Evolutionary conservation across 2,329 filamentous ascomycete genomes (phyloP), one percentile per base, ranked within the genome.

Genomic region (Drechslera avenae): DNA sequence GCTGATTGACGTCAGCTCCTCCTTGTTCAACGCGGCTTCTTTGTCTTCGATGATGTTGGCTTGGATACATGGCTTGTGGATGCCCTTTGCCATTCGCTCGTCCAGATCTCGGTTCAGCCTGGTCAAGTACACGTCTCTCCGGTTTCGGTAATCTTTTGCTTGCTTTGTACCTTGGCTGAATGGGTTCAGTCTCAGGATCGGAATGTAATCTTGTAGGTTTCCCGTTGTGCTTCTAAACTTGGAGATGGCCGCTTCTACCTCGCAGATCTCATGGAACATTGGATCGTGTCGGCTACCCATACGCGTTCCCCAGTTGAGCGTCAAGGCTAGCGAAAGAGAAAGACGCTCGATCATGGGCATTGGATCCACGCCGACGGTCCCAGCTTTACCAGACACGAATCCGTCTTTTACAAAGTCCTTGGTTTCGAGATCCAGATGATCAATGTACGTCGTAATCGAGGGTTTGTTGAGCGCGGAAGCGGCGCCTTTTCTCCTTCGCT

Each of bases 311-410:
- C 84, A 88, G 64, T 88, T 88, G 13, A 88, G 73, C 0, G 85
- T 88, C 19, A 88, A 68, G 0, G 83, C 80, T 3, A 88, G 75
- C n/a, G 81, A 85, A 3, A 88, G 71, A 10, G 79, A 82, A 0
- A 88, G 76, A 0, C 85, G 81, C 60, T 87, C 85, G 37, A 88
- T 86, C 81, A 86, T 85, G 0, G 85, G 83, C 83, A 87, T 84
- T 0, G 85, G 84, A 48, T 88, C 83, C 0, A 87, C 79, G 0
- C 82, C 76, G 1, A 73, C 73, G 1, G 72, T 71, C 0, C 86
- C 86, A 1, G 75, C 77, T 5, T 80, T 73, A 3, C 86, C 85
- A 53, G 86, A 82, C 16, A 78, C 76, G 50, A 83, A 76, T 0
- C 85, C 78, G 52, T 88, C 86, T 36, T 79, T 78, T 40, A 88